phyloP scores from a whole-genome alignment of 2,329 filamentous ascomycete species.

The Diaporthe eres region DNA sequence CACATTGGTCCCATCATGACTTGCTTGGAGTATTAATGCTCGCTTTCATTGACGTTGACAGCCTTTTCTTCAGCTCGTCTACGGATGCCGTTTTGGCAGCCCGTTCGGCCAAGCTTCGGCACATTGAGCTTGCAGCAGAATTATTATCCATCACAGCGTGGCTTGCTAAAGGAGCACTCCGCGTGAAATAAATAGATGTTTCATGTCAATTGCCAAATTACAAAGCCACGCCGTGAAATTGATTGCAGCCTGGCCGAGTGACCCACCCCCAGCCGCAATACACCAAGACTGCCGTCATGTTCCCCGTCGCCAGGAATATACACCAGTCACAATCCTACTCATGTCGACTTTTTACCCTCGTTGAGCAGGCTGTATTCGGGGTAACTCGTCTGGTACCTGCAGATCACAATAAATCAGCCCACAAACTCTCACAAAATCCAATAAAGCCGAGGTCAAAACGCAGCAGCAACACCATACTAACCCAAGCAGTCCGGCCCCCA shows the following conservation, averaged over 20 bases:
- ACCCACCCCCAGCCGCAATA: neutral
- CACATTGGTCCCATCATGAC: too few species aligned
- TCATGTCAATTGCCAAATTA: neutral
- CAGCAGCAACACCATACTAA: neutral
- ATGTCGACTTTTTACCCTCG: conserved; percentile 4
- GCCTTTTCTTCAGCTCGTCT: too few species aligned
- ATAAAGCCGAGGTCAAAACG: neutral
- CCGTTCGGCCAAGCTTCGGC: neutral
- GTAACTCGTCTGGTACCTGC: conserved; percentile 33
- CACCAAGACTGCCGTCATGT: neutral
- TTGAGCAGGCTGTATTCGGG: conserved; percentile 30
- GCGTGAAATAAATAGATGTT: neutral
- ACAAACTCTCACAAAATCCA: neutral
- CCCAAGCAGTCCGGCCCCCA: conserved; percentile 37
- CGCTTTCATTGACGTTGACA: too few species aligned
- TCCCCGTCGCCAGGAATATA: neutral
- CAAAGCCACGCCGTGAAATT: too few species aligned
- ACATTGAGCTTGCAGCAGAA: neutral
- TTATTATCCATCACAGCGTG: neutral
- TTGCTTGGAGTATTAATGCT: too few species aligned
- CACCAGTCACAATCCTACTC: neutral
- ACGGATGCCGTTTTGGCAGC: too few species aligned
- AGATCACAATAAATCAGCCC: neutral
- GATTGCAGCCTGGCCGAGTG: too few species aligned
- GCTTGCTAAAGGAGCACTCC: neutral